Evolutionary conservation across 2,329 filamentous ascomycete genomes (phyloP).

Genomic region (Epichloe gansuensis): DNA sequence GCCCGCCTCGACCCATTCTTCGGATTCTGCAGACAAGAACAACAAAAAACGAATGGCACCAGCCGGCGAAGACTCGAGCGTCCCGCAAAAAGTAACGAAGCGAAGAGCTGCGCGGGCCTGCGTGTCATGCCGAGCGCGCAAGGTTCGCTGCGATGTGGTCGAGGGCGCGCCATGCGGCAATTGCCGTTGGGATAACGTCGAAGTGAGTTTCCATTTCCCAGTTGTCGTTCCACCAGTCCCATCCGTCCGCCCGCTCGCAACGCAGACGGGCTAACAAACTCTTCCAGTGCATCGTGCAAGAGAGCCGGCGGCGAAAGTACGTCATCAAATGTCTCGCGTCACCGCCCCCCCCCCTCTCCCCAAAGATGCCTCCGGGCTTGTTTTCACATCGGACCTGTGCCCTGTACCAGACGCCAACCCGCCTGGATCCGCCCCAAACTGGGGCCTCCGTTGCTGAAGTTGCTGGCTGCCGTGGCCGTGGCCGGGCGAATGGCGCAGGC

Average conservation of each 20-base stretch:
- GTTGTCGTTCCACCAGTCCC: too few relatives aligned
- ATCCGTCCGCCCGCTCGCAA: background rate
- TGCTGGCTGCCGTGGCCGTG: background rate
- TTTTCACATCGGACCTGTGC: background rate
- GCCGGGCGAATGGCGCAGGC: too few relatives aligned
- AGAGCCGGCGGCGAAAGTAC: slow-evolving; percentile 79
- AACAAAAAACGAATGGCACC: slow-evolving; percentile 22
- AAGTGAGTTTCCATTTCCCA: slow-evolving; percentile 23
- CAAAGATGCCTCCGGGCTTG: background rate
- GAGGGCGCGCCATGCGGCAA: slow-evolving; percentile 81
- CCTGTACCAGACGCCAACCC: background rate
- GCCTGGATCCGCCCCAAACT: background rate
- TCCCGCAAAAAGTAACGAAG: slow-evolving; percentile 46
- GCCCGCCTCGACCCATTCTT: slow-evolving; percentile 16
- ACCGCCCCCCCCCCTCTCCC: background rate
- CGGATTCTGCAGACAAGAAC: slow-evolving; percentile 14
- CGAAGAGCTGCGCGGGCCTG: slow-evolving; percentile 84
- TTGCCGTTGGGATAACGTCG: slow-evolving; percentile 67
- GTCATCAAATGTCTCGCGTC: slow-evolving; percentile 21
- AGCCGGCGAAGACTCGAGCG: slow-evolving; percentile 15
- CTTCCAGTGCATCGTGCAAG: slow-evolving; percentile 50
- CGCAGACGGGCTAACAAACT: background rate
- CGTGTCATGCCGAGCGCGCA: slow-evolving; percentile 75
- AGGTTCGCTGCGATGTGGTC: slow-evolving; percentile 88
- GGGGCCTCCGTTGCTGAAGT: background rate